Percentiles rank a stretch among this genome's conserved stretches.
These are phyloP conservation scores for Amaranthus palmeri DNA, from an alignment of 148 eudicot species.

Conservation along the genomic window DNA sequence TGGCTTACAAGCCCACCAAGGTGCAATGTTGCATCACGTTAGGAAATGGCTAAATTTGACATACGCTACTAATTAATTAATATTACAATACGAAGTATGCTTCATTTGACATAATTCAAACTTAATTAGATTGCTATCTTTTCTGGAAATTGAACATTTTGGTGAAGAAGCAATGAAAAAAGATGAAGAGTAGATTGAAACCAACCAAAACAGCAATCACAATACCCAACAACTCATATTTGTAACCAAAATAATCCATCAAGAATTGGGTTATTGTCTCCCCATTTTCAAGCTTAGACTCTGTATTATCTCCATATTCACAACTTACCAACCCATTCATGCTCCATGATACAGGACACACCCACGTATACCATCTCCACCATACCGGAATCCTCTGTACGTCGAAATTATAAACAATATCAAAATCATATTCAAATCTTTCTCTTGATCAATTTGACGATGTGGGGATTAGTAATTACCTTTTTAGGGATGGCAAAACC, in stretches of 20 bases:
- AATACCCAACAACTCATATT: slow-evolving; percentile 27
- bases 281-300: slow-evolving; percentile 17
- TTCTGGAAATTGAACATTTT: slow-evolving; percentile 32
- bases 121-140: neutral
- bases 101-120: neutral
- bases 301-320: slow-evolving; percentile 26
- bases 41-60: no score
- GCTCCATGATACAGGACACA: slow-evolving; percentile 31
- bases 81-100: neutral
- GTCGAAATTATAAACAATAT: neutral
- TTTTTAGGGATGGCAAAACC: slow-evolving; percentile 34
- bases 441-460: neutral
- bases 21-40: no score
- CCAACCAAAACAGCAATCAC: slow-evolving; percentile 22
- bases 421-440: no score
- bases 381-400: slow-evolving; percentile 35
- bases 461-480: slow-evolving; percentile 18
- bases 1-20: no score
- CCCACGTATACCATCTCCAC: slow-evolving; percentile 41
- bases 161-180: slow-evolving; percentile 16
- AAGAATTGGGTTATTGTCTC: slow-evolving; percentile 21
- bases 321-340: slow-evolving; percentile 31
- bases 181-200: slow-evolving; percentile 22
- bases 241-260: slow-evolving; percentile 26
- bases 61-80: neutral